These are phyloP conservation scores for Ophiosphaerella herpotricha DNA, from an alignment of 2,329 filamentous ascomycete genomes.

Conservation along the genomic window DNA sequence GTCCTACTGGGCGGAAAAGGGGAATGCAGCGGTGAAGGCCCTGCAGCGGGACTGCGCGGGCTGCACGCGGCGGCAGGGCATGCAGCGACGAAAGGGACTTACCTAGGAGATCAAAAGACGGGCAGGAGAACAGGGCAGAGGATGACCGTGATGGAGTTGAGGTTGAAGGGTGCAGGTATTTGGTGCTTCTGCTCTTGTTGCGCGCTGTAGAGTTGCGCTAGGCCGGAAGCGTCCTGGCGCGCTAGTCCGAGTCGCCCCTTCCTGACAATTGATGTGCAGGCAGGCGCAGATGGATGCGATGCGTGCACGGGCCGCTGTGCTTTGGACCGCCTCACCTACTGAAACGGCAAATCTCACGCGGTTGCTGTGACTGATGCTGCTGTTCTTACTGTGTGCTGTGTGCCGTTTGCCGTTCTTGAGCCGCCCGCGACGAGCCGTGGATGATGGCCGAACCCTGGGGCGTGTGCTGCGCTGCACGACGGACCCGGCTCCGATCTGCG, in stretches of 20 bases:
- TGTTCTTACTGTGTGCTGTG: too few relatives aligned
- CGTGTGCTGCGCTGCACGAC: too few relatives aligned
- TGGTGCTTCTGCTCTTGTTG: constrained; percentile 34
- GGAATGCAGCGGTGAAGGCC: constrained; percentile 39
- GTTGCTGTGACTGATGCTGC: constrained; percentile 13
- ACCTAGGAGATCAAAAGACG: constrained; percentile 34
- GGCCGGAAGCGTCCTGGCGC: constrained; percentile 26
- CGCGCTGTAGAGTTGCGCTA: constrained; percentile 38
- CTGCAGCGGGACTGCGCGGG: constrained; percentile 26
- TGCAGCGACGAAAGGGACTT: constrained; percentile 27
- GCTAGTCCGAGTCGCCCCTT: constrained; percentile 25
- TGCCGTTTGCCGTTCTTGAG: constrained; percentile 6
- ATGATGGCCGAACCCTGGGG: too few relatives aligned
- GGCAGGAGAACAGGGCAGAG: constrained; percentile 29
- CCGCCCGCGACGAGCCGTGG: constrained; percentile 2
- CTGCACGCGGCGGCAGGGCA: constrained; percentile 20
- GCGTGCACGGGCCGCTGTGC: constrained; percentile 15
- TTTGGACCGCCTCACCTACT: constrained; percentile 9
- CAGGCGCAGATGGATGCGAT: constrained; percentile 16
- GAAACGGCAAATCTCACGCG: constrained; percentile 35
- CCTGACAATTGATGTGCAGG: constrained; percentile 17
- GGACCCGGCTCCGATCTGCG: too few relatives aligned
- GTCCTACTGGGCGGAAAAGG: constrained; percentile 36
- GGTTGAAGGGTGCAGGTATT: constrained; percentile 44
- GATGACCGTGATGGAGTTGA: constrained; percentile 37